A percentile compares a stretch with the other conserved stretches of the same genome.
Evolutionary conservation across 495 filamentous ascomycete species (phyloP).

Genomic region (Sordaria brevicollis): DNA sequence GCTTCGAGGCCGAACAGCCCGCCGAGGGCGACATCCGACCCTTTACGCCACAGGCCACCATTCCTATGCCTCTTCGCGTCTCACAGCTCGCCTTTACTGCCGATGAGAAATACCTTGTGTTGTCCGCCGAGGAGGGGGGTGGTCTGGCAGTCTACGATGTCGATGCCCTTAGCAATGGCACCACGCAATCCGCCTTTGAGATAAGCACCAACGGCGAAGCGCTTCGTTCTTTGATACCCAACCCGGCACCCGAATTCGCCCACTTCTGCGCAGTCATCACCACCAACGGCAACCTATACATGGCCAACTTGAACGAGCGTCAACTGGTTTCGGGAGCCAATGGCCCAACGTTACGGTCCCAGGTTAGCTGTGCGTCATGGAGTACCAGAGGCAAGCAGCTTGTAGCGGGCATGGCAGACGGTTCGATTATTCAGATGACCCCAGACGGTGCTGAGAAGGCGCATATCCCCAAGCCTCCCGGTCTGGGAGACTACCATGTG

Average conservation of each 20-base stretch:
- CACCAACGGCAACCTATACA: slow-evolving; percentile 63
- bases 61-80: slow-evolving; percentile 62
- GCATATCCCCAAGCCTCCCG: slow-evolving; percentile 66
- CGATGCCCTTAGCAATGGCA: slow-evolving; percentile 50
- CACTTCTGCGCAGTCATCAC: slow-evolving; percentile 72
- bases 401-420: slow-evolving; percentile 77
- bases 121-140: slow-evolving; percentile 73
- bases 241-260: slow-evolving; percentile 57
- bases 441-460: slow-evolving; percentile 66
- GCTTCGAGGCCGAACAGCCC: slow-evolving; percentile 50
- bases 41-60: slow-evolving; percentile 63
- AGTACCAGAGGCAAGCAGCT: slow-evolving; percentile 88
- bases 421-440: slow-evolving; percentile 72
- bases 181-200: slow-evolving; percentile 56
- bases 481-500: slow-evolving; percentile 59
- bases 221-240: slow-evolving; percentile 68
- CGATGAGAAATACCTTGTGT: slow-evolving; percentile 70
- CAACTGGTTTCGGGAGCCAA: slow-evolving; percentile 46
- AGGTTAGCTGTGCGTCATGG: slow-evolving; percentile 83
- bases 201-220: slow-evolving; percentile 64
- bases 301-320: slow-evolving; percentile 68
- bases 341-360: slow-evolving; percentile 56
- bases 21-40: slow-evolving; percentile 54
- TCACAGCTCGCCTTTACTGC: slow-evolving; percentile 86
- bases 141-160: slow-evolving; percentile 78